phyloP scores from a whole-genome alignment of 179 eudicot genomes.

The Amaranthus tricolor region DNA sequence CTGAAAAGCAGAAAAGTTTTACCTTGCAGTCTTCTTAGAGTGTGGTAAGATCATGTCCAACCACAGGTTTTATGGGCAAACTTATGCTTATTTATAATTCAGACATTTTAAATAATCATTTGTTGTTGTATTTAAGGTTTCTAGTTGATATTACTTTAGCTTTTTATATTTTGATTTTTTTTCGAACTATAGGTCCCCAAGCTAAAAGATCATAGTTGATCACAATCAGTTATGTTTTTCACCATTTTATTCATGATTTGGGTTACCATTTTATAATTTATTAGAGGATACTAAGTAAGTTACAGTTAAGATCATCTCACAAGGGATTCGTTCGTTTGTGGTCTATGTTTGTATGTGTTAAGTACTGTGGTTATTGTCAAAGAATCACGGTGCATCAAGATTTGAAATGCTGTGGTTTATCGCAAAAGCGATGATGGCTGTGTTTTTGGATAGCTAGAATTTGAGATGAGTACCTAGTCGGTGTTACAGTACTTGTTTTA shows the following conservation, averaged over 20 bases:
- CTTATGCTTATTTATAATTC: slow-evolving; percentile 20
- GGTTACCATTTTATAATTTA: neutral
- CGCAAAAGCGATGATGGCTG: neutral
- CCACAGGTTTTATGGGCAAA: slow-evolving; percentile 23
- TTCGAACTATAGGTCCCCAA: neutral
- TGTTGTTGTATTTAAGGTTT: slow-evolving; percentile 19
- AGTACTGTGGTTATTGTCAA: neutral
- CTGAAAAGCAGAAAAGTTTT: slow-evolving; percentile 42
- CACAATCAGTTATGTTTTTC: neutral
- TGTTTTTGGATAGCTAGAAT: neutral
- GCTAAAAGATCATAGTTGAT: neutral
- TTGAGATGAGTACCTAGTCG: neutral
- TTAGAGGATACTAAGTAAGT: neutral
- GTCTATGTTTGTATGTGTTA: neutral
- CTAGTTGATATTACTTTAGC: slow-evolving; percentile 7
- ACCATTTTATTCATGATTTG: neutral
- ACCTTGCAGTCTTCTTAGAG: slow-evolving; percentile 33
- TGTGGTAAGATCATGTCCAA: slow-evolving; percentile 47
- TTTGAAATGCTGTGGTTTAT: neutral
- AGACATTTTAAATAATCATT: slow-evolving; percentile 11
- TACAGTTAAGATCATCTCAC: neutral
- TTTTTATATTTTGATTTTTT: neutral
- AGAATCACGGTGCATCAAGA: neutral
- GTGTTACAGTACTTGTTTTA: neutral
- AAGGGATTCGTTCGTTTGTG: neutral